Evolutionary conservation across 2,329 filamentous ascomycete genomes (phyloP), one percentile per base, ranked within the genome.

Genomic region (Neonectria faginata): DNA sequence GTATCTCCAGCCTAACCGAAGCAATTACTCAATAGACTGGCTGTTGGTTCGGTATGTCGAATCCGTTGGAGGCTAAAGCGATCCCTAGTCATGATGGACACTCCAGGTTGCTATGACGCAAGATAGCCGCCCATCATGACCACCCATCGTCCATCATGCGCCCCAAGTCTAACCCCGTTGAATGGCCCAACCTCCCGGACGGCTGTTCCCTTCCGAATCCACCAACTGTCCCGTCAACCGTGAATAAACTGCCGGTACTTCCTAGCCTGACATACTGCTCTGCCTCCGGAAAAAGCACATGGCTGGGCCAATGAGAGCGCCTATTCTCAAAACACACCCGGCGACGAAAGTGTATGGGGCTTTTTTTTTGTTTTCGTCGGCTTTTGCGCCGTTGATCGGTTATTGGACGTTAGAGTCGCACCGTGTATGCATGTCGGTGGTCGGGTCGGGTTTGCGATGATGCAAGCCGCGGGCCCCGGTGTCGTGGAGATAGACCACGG

Each of bases 381-480:
- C 45, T 22, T 27, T 45, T 27, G 41, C 45, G 22, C 45, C 12
- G 22, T 27, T 29, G 22, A 33, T 33, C 10, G 5, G n/a, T 12
- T 12, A 51, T 51, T 51, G 48, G 48, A 2, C 48, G n/a, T 33
- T 18, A 14, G 27, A 20, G 39, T 42, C 39, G 39, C 39, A 42
- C 39, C 12, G 16, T 33, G 27, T 29, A 50, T 31, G 47, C 2
- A 20, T 11, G 48, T 12, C 48, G 27, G 48, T 31, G 27, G 48
- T 18, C 48, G 48, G 48, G 29, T 14, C 29, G 27, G 48, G 48
- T 18, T 18, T 22, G 36, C 8, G 20, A 42, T 51, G 44, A 29
- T 50, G 55, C 55, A 48, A 57, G 42, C 54, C 42, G 39, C 42
- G n/a, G 25, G 25, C 25, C 4, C 42, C 54, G 52, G 52, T 20